Conservation (phyloP, 2,329 filamentous ascomycete species). For the Aspergillus sp. region DNA sequence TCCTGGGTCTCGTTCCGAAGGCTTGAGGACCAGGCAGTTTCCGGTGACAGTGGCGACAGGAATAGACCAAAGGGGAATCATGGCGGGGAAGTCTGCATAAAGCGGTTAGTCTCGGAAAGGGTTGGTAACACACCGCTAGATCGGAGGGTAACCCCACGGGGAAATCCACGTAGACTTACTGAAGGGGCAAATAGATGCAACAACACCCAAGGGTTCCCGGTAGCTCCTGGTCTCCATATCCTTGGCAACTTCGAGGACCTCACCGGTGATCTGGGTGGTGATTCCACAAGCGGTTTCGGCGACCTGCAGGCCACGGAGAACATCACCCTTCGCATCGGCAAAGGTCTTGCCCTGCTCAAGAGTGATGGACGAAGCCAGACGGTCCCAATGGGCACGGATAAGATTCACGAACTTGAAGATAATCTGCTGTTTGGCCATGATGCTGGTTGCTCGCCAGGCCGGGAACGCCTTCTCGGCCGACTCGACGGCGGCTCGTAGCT, state of each 20-base stretch:
- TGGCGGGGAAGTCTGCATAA: slow-evolving; percentile 59
- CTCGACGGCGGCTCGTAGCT: slow-evolving; percentile 57
- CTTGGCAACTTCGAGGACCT: slow-evolving; percentile 65
- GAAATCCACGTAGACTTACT: slow-evolving; percentile 39
- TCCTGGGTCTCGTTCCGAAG: slow-evolving; percentile 61
- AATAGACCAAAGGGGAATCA: slow-evolving; percentile 66
- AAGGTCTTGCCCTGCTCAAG: slow-evolving; percentile 67
- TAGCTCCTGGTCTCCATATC: slow-evolving; percentile 67
- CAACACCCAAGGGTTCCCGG: slow-evolving; percentile 60
- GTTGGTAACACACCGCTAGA: background rate
- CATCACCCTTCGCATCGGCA: slow-evolving; percentile 62
- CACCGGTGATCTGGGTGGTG: slow-evolving; percentile 60
- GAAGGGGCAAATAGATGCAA: slow-evolving; percentile 63
- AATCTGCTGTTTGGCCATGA: slow-evolving; percentile 59
- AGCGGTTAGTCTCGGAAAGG: slow-evolving; percentile 12
- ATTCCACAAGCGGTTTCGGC: slow-evolving; percentile 65
- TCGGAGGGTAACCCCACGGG: background rate
- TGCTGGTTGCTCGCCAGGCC: slow-evolving; percentile 55
- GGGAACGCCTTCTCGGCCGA: slow-evolving; percentile 62
- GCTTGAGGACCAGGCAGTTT: slow-evolving; percentile 62
- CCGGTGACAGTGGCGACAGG: slow-evolving; percentile 62
- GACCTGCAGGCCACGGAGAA: slow-evolving; percentile 62
- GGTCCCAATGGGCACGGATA: slow-evolving; percentile 62
- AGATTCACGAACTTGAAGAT: slow-evolving; percentile 62
- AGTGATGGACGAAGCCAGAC: slow-evolving; percentile 61